phyloP scores from a whole-genome alignment of 305 asterid genomes.

The Fraxinus dipetala region DNA sequence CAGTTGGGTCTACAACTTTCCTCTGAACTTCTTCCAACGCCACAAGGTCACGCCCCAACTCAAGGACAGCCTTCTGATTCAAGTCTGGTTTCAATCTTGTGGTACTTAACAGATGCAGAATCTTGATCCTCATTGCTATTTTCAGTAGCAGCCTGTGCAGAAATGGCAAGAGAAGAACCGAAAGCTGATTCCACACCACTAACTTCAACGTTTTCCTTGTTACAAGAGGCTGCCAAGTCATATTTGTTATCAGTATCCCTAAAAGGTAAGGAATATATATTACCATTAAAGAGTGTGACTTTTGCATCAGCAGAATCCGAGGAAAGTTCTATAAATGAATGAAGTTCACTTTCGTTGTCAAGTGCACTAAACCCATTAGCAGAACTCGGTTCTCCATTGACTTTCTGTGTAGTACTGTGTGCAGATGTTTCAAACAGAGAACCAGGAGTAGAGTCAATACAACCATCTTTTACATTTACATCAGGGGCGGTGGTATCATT shows the following conservation, averaged over 20 bases:
- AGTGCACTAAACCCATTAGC: constrained; percentile 13
- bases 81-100: constrained; percentile 8
- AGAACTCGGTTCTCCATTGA: constrained; percentile 4
- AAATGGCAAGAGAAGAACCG: constrained; percentile 18
- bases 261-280: constrained; percentile 7
- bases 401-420: constrained; percentile 18
- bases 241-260: background rate
- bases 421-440: constrained; percentile 14
- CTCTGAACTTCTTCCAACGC: background rate
- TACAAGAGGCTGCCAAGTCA: constrained; percentile 14
- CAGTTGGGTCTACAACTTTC: constrained; percentile 6
- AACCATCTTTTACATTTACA: constrained; percentile 11
- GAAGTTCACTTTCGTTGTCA: constrained; percentile 13
- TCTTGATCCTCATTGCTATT: constrained; percentile 14
- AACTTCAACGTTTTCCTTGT: constrained; percentile 15
- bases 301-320: constrained; percentile 17
- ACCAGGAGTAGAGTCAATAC: background rate
- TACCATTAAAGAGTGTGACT: constrained; percentile 7
- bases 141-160: constrained; percentile 19
- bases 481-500: constrained; percentile 3
- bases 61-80: constrained; percentile 11
- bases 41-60: constrained; percentile 15
- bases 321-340: constrained; percentile 17
- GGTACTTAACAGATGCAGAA: constrained; percentile 11
- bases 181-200: constrained; percentile 2